These are phyloP conservation scores for Sherardia arvensis DNA, from an alignment of 257 asterid species.

Conservation along the genomic window DNA sequence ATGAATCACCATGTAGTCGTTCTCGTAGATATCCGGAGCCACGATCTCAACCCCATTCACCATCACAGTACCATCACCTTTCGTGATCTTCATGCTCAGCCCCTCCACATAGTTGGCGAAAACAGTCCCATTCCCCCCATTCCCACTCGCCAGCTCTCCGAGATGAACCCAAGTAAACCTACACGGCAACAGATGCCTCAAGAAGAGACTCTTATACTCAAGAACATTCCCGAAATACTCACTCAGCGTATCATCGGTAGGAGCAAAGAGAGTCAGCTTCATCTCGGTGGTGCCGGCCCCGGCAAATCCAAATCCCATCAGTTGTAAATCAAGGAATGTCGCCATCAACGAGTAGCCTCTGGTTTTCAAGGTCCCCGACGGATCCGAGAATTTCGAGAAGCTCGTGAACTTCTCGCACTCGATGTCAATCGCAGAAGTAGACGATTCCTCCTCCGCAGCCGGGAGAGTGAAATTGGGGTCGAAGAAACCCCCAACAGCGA, in stretches of 20 bases:
- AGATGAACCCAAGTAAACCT: conserved; percentile 43
- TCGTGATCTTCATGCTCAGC: conserved; percentile 31
- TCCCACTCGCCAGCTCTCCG: conserved; percentile 32
- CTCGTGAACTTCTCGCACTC: conserved; percentile 28
- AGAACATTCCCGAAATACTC: conserved; percentile 39
- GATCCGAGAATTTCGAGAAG: conserved; percentile 34
- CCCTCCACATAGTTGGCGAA: conserved; percentile 36
- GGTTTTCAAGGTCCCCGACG: conserved; percentile 41
- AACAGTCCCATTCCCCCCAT: conserved; percentile 43
- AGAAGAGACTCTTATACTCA: conserved; percentile 32
- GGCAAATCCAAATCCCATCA: conserved; percentile 43
- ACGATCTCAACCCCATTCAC: conserved; percentile 56
- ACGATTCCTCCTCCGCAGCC: not conserved
- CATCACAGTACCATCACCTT: conserved; percentile 27
- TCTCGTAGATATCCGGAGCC: conserved; percentile 52
- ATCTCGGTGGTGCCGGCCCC: conserved; percentile 3
- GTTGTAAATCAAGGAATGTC: conserved; percentile 65
- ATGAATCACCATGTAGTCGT: conserved; percentile 51
- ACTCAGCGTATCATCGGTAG: conserved; percentile 42
- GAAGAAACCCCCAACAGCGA: conserved; percentile 46
- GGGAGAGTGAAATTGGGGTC: conserved; percentile 27
- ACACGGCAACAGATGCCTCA: conserved; percentile 68
- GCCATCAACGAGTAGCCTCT: conserved; percentile 62
- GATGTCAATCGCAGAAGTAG: not conserved
- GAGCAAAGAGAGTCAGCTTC: conserved; percentile 62